Base-by-base conservation (phyloP, 2,329 filamentous ascomycete genomes). In the Drechslera avenae region DNA sequence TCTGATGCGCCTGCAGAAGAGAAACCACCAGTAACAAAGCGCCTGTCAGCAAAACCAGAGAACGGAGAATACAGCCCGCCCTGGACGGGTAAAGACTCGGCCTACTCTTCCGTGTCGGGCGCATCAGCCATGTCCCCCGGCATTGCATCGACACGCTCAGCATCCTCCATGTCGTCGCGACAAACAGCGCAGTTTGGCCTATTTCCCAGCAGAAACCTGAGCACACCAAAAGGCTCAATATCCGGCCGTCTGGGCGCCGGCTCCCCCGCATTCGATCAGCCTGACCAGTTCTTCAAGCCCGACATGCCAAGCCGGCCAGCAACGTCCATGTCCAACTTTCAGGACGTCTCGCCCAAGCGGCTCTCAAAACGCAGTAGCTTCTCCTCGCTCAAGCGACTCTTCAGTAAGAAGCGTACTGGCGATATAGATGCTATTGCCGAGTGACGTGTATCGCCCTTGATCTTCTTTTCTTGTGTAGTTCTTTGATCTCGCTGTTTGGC, bases 21-120 rank as follows among this genome's bases (percentile, higher is more conserved):
- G 21, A 56, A 39, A 21, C 30, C 34, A 39, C 46, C 52, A 44
- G 37, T 52, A 36, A 35, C 52, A 30, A 50, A 49, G 47, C 49
- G 52, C 45, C 32, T 46, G 26, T 45, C 54, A 19, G 34, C 48
- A 21, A 54, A 58, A 46, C 28, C 46, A 41, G 41, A 56, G 19
- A 59, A 59, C 39, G 54, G 49, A 8, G 65, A 68, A 21, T 54
- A 54, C 39, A 73, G 67, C 48, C 69, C 70, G n/a, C 66, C 63
- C 5, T 55, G 66, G 50, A 69, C 69, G 5, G 69, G 68, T 21
- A 71, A 73, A 50, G 72, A 74, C 39, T 74, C 72, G 21, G 72
- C 72, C 5, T 74, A 74, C 52, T 73, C 71, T 39, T 74, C 72
- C 7, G 60, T 73, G 18, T 73, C 71, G 16, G 68, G 68, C 33